These are phyloP conservation scores for Lentithecium fluviatile DNA, from an alignment of 495 filamentous ascomycete genomes.

Conservation along the genomic window DNA sequence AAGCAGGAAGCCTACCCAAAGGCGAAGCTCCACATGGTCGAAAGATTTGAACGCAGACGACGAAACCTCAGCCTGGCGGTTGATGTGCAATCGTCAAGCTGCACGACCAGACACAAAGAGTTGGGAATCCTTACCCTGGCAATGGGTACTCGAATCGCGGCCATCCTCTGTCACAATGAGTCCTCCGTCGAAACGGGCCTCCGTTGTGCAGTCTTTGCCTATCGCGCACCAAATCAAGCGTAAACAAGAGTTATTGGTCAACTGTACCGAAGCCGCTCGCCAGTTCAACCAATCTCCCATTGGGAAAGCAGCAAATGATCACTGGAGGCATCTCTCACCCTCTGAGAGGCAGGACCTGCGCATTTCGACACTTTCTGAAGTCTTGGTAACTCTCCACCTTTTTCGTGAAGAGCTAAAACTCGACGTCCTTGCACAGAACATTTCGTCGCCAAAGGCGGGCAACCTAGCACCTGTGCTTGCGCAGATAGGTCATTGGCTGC, in stretches of 20 bases:
- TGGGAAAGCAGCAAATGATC: constrained; percentile 33
- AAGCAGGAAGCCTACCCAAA: constrained; percentile 19
- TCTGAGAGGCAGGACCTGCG: constrained; percentile 53
- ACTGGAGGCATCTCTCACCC: constrained; percentile 31
- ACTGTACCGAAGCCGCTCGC: constrained; percentile 21
- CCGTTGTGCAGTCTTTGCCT: not conserved
- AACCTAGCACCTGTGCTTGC: constrained; percentile 69
- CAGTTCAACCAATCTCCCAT: constrained; percentile 31
- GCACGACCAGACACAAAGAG: constrained; percentile 12
- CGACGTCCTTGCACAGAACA: constrained; percentile 60
- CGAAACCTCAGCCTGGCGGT: constrained; percentile 18
- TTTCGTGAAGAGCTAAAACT: constrained; percentile 87
- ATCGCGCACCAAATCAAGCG: constrained; percentile 14
- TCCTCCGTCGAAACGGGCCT: constrained; percentile 7
- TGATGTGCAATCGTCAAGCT: constrained; percentile 23
- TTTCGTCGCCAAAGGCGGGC: constrained; percentile 51
- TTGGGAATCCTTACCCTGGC: constrained; percentile 29
- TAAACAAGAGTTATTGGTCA: constrained; percentile 17
- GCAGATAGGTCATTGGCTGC: constrained; percentile 81
- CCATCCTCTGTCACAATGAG: constrained; percentile 18
- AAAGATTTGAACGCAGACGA: constrained; percentile 1
- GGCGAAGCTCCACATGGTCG: constrained; percentile 2
- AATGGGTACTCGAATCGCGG: constrained; percentile 22
- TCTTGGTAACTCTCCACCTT: constrained; percentile 79
- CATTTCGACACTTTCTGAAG: constrained; percentile 60